Evolutionary conservation across 164 flowering plant species (phyloP).

Genomic region (Akebia trifoliata): DNA sequence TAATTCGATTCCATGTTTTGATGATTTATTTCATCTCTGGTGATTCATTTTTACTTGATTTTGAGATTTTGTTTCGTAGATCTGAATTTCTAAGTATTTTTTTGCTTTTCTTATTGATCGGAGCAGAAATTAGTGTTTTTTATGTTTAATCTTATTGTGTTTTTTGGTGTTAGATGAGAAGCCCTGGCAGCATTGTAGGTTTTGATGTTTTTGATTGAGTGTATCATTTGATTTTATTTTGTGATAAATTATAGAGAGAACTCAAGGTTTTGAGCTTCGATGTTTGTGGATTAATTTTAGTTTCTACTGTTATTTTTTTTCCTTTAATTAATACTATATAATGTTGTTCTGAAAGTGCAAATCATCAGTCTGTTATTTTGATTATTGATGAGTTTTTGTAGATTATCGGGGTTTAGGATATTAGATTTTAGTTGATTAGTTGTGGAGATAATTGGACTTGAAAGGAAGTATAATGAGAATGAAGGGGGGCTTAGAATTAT

Average conservation of each 20-base stretch:
- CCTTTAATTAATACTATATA: background rate
- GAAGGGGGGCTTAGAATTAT: no score
- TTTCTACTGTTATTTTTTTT: no score
- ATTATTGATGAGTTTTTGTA: no score
- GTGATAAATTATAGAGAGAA: background rate
- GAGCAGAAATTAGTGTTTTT: background rate
- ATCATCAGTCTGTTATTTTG: background rate
- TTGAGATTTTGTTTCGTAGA: background rate
- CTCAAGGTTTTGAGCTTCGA: background rate
- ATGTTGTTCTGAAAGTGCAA: background rate
- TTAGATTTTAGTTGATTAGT: no score
- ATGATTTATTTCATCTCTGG: no score
- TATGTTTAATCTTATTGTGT: background rate
- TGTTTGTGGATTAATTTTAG: no score
- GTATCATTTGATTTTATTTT: background rate
- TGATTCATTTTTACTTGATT: background rate
- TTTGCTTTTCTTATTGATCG: background rate
- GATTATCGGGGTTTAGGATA: no score
- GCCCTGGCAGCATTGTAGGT: conserved; percentile 4
- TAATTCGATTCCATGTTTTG: background rate
- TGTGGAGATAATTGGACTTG: no score
- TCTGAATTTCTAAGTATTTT: background rate
- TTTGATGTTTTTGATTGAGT: background rate
- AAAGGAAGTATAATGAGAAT: no score
- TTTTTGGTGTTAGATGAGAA: conserved; percentile 1